Evolutionary conservation across 768 basidiomycete species (phyloP), one percentile per base, ranked within the genome.

Genomic region (Lactarius indigo): DNA sequence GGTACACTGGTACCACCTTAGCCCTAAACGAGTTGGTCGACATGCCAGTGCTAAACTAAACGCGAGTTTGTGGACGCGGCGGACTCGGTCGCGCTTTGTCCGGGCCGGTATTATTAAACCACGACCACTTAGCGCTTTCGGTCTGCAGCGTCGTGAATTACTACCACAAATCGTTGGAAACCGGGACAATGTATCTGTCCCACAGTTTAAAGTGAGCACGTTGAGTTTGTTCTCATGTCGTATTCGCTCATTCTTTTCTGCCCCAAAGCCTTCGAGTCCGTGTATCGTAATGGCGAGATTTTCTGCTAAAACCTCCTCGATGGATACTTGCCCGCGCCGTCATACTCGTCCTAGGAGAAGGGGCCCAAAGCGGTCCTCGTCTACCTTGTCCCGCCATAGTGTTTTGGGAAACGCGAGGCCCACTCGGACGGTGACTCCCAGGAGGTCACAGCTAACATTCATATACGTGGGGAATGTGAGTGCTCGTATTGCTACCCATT

Each of bases 381-480:
- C 61, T 13, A 6, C 33, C 5, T 2, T 20, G 30, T 5, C 52
- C 31, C 39, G n/a, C 12, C 26, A 9, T 20, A 33, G 23, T 30
- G 7, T 5, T 23, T 26, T 3, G 18, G 9, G 28, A 37, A 41
- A 65, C 31, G n/a, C 17, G 64, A 66, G 42, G 64, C 61, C 47
- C 44, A 64, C 18, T 64, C 67, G 37, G 17, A 17, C 17, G 33
- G 30, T 20, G 8, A 26, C 28, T 20, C 39, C 23, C 17, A 44
- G 5, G 39, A 42, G 30, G 33, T 52, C 61, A 8, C 50, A 70
- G 9, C 74, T 73, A 63, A 74, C 73, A 37, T 78, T 77, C 65
- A 79, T 85, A 28, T 89, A 79, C 69, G 84, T 88, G 23, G 88
- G 89, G 47, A 89, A 89, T 72, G 89, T 89, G 70, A 68, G 86